phyloP scores from a whole-genome alignment of 1,139 yeast genomes.

The Protomyces lactucae-debilis region DNA sequence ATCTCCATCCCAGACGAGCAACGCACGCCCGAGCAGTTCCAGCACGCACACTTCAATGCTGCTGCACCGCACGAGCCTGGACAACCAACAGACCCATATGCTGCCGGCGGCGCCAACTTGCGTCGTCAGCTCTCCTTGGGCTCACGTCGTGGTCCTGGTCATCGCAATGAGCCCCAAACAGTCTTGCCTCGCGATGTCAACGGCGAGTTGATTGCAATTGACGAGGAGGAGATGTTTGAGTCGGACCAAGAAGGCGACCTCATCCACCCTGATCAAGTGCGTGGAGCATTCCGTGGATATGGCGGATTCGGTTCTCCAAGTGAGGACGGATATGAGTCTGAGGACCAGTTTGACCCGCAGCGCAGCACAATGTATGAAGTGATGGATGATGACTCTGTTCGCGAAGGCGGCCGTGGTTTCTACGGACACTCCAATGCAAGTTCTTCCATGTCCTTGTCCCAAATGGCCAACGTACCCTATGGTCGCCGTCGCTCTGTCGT shows the following conservation, averaged over 20 bases:
- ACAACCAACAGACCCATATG: conserved; percentile 1
- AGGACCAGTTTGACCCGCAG: conserved; percentile 24
- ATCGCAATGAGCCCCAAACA: conserved; percentile 1
- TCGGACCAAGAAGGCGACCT: conserved; percentile 21
- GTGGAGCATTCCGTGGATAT: conserved; percentile 25
- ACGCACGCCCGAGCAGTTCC: neutral
- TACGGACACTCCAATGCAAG: conserved; percentile 24
- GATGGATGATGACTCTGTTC: conserved; percentile 24
- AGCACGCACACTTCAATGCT: neutral
- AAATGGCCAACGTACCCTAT: conserved; percentile 21
- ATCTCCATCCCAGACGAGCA: conserved; percentile 12
- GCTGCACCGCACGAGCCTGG: conserved; percentile 8
- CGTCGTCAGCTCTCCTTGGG: conserved; percentile 27
- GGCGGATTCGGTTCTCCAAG: conserved; percentile 25
- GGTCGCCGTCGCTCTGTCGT: neutral
- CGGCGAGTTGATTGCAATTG: conserved; percentile 25
- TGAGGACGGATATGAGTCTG: conserved; percentile 25
- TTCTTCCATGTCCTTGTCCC: conserved; percentile 23
- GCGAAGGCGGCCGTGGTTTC: conserved; percentile 13
- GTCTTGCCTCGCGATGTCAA: conserved; percentile 11
- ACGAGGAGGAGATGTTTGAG: conserved; percentile 18
- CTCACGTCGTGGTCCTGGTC: conserved; percentile 29
- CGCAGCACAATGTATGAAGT: conserved; percentile 20
- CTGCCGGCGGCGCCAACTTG: conserved; percentile 8
- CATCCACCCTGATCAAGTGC: conserved; percentile 24